phyloP scores from a whole-genome alignment of 2,329 filamentous ascomycete species.

The Coniochaeta sp. region DNA sequence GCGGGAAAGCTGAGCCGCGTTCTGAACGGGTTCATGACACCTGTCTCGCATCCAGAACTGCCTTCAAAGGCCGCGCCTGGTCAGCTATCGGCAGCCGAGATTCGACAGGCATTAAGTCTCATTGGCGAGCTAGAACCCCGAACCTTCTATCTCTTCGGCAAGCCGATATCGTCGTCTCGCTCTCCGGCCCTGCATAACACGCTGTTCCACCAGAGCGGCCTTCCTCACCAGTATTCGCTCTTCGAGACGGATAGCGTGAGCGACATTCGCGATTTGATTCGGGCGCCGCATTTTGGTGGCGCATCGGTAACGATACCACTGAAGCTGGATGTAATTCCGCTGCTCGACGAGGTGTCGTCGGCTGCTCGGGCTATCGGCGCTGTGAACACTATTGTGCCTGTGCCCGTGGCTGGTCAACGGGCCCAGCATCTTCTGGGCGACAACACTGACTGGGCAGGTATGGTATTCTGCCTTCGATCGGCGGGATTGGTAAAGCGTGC shows the following conservation, averaged over 20 bases:
- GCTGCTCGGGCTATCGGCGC: slow-evolving; percentile 81
- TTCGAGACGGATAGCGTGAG: slow-evolving; percentile 64
- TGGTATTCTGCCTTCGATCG: slow-evolving; percentile 69
- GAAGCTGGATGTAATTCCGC: slow-evolving; percentile 77
- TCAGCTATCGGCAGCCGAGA: slow-evolving; percentile 84
- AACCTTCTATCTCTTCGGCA: slow-evolving; percentile 83
- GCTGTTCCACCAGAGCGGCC: slow-evolving; percentile 66
- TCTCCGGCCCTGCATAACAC: slow-evolving; percentile 88
- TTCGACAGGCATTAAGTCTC: slow-evolving; percentile 69
- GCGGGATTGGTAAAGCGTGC: slow-evolving; percentile 48
- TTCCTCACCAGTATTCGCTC: slow-evolving; percentile 76
- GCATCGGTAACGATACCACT: slow-evolving; percentile 94
- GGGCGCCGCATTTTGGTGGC: slow-evolving; percentile 72
- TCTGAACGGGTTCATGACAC: slow-evolving; percentile 87
- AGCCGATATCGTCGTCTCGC: slow-evolving; percentile 72
- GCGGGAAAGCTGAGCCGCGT: slow-evolving; percentile 84
- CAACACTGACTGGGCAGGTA: slow-evolving; percentile 95
- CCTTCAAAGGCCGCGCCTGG: slow-evolving; percentile 91
- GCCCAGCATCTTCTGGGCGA: slow-evolving; percentile 63
- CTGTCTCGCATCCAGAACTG: slow-evolving; percentile 83
- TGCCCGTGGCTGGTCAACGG: slow-evolving; percentile 26
- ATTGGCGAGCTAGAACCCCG: slow-evolving; percentile 71
- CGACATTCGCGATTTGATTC: slow-evolving; percentile 60
- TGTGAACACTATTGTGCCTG: slow-evolving; percentile 83
- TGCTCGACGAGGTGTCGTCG: slow-evolving; percentile 73